Percentiles rank a stretch among this genome's conserved stretches.
phyloP scores from a whole-genome alignment of 2,329 filamentous ascomycete genomes.

The Diaporthe eres region DNA sequence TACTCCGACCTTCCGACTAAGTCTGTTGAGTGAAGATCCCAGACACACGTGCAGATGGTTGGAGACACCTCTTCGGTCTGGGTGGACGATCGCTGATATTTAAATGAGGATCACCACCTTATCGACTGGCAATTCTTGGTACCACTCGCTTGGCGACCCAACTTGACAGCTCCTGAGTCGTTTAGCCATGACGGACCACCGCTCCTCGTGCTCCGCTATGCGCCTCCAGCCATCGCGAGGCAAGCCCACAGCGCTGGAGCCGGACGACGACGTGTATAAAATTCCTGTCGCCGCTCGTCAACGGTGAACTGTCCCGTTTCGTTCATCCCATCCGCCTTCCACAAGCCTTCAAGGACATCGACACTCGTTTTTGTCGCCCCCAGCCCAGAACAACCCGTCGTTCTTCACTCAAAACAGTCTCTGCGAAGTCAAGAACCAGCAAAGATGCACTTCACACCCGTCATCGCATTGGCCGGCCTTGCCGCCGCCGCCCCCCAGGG shows the following conservation, averaged over 20 bases:
- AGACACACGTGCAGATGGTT: conserved; percentile 9
- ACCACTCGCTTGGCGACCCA: conserved; percentile 27
- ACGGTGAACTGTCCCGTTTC: not conserved
- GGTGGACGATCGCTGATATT: conserved; percentile 19
- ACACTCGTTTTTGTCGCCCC: conserved; percentile 16
- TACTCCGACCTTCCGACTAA: not conserved
- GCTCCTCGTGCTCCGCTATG: conserved; percentile 15
- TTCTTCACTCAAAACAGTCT: not conserved
- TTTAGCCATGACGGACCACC: conserved; percentile 13
- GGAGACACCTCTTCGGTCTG: not conserved
- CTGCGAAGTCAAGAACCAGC: not conserved
- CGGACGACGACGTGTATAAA: conserved; percentile 27
- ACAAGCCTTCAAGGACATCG: conserved; percentile 1
- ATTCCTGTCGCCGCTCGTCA: conserved; percentile 11
- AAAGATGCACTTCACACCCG: conserved; percentile 33
- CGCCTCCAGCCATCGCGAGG: conserved; percentile 21
- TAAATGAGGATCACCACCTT: conserved; percentile 31
- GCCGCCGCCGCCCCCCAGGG: conserved; percentile 31
- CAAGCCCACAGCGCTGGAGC: conserved; percentile 21
- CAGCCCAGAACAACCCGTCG: not conserved
- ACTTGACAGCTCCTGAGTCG: conserved; percentile 29
- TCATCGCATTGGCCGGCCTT: conserved; percentile 33
- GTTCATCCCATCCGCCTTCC: conserved; percentile 8
- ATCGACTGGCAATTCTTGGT: conserved; percentile 9
- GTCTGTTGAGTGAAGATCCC: conserved; percentile 20